Conservation (phyloP, 1,284 basidiomycete genomes). For the Filobasidium uniguttulatum region DNA sequence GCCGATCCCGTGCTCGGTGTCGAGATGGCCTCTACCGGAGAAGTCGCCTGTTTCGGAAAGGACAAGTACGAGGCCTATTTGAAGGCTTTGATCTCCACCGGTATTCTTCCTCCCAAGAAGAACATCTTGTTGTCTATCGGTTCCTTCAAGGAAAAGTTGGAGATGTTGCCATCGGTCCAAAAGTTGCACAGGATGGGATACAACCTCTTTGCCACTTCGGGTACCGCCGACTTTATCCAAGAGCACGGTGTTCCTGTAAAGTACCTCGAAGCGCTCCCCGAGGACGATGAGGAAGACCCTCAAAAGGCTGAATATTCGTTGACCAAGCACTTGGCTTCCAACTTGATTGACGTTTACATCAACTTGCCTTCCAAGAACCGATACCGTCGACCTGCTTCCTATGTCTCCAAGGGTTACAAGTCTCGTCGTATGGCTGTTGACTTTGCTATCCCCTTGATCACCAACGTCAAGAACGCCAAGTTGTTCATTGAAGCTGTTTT, state of each 20-base stretch:
- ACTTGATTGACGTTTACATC: slow-evolving; percentile 97
- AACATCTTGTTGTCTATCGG: slow-evolving; percentile 90
- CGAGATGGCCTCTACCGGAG: slow-evolving; percentile 99
- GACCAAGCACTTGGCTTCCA: slow-evolving; percentile 86
- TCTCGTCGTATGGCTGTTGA: slow-evolving; percentile 99
- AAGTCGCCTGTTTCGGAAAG: slow-evolving; percentile 94
- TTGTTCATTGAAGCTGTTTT: slow-evolving; percentile 90
- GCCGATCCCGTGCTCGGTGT: slow-evolving; percentile 98
- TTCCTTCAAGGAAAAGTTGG: slow-evolving; percentile 93
- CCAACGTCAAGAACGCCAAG: slow-evolving; percentile 98
- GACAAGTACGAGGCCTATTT: slow-evolving; percentile 98
- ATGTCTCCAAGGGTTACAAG: slow-evolving; percentile 91
- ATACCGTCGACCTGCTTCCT: slow-evolving; percentile 91
- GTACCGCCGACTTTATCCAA: slow-evolving; percentile 82
- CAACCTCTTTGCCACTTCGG: slow-evolving; percentile 92
- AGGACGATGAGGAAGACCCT: slow-evolving; percentile 51
- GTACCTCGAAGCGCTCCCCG: slow-evolving; percentile 78
- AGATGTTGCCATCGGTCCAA: slow-evolving; percentile 91
- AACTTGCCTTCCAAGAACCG: slow-evolving; percentile 97
- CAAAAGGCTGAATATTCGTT: slow-evolving; percentile 94
- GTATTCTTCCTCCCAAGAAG: slow-evolving; percentile 86
- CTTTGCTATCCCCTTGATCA: slow-evolving; percentile 92
- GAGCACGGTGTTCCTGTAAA: slow-evolving; percentile 43
- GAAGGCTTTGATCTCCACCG: slow-evolving; percentile 91
- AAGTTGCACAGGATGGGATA: slow-evolving; percentile 88